These are phyloP conservation scores for Plasmopara halstedii DNA, from an alignment of 352 stramenopile species.

Conservation along the genomic window DNA sequence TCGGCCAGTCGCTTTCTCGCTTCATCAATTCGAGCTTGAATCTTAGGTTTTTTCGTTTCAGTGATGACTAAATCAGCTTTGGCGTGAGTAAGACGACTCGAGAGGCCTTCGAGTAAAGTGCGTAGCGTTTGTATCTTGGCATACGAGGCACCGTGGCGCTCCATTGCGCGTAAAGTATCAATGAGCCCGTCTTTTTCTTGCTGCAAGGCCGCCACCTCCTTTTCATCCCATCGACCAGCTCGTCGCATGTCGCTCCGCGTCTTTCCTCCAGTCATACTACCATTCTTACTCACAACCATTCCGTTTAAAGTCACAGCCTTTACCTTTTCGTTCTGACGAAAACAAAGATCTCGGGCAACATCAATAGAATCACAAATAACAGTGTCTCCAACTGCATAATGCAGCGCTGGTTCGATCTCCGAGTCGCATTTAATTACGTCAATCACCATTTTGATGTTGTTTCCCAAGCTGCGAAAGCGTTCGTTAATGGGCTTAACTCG, in stretches of 20 bases:
- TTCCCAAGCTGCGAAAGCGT: slow-evolving; percentile 87
- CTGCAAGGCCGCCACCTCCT: slow-evolving; percentile 83
- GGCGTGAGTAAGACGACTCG: slow-evolving; percentile 64
- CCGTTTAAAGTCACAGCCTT: slow-evolving; percentile 91
- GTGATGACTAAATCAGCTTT: slow-evolving; percentile 71
- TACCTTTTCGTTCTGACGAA: slow-evolving; percentile 74
- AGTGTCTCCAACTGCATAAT: slow-evolving; percentile 94
- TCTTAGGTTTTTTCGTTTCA: slow-evolving; percentile 58
- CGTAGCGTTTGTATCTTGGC: slow-evolving; percentile 53
- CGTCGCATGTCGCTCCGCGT: slow-evolving; percentile 79
- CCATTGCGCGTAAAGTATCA: slow-evolving; percentile 49
- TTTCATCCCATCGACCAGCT: slow-evolving; percentile 89
- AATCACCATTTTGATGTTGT: slow-evolving; percentile 89
- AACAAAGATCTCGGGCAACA: slow-evolving; percentile 82
- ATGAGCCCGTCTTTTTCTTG: slow-evolving; percentile 80
- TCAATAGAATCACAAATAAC: slow-evolving; percentile 96
- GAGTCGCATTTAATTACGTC: slow-evolving; percentile 95
- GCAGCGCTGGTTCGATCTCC: slow-evolving; percentile 88
- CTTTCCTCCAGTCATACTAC: slow-evolving; percentile 96
- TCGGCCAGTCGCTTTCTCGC: slow-evolving; percentile 40
- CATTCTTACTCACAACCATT: slow-evolving; percentile 96
- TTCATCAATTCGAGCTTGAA: slow-evolving; percentile 51
- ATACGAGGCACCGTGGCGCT: slow-evolving; percentile 65
- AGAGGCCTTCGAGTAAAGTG: slow-evolving; percentile 62
- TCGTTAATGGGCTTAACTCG: slow-evolving; percentile 88